phyloP scores from a whole-genome alignment of 345 rosid species.

The Jatropha curcas region DNA sequence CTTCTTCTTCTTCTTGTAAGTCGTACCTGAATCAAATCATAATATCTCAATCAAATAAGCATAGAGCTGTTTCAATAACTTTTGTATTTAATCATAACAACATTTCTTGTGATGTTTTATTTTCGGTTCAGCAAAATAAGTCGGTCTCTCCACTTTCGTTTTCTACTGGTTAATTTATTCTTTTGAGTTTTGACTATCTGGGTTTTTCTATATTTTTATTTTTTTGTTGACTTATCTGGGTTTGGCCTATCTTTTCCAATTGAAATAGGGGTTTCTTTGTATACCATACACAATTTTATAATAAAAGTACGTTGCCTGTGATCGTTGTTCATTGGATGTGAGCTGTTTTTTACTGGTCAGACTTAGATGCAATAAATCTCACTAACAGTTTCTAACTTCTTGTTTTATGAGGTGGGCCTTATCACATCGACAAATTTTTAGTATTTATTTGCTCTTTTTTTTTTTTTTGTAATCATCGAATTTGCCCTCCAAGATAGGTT shows the following conservation, averaged over 20 bases:
- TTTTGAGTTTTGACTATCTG: not conserved
- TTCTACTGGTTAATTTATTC: not conserved
- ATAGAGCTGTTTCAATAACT: no score
- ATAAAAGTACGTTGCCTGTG: not conserved
- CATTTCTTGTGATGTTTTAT: not conserved
- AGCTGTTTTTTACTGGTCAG: not conserved
- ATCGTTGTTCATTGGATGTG: slow-evolving; percentile 6
- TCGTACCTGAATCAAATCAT: not conserved
- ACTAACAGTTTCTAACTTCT: not conserved
- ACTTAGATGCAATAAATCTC: not conserved
- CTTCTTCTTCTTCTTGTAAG: not conserved
- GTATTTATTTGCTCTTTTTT: not conserved
- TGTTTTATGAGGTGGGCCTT: slow-evolving; percentile 5
- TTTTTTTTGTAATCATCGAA: not conserved
- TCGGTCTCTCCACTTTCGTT: not conserved
- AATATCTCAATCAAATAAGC: not conserved
- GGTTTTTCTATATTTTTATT: not conserved
- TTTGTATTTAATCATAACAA: not conserved
- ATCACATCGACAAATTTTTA: not conserved
- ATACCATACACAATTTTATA: not conserved
- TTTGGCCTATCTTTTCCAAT: not conserved
- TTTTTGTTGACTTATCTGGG: not conserved
- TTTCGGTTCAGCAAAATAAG: not conserved
- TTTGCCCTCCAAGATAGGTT: not conserved
- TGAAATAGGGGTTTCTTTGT: not conserved